Base-by-base conservation (phyloP, 176 grass and related monocot species). In the Carex cristatella region DNA sequence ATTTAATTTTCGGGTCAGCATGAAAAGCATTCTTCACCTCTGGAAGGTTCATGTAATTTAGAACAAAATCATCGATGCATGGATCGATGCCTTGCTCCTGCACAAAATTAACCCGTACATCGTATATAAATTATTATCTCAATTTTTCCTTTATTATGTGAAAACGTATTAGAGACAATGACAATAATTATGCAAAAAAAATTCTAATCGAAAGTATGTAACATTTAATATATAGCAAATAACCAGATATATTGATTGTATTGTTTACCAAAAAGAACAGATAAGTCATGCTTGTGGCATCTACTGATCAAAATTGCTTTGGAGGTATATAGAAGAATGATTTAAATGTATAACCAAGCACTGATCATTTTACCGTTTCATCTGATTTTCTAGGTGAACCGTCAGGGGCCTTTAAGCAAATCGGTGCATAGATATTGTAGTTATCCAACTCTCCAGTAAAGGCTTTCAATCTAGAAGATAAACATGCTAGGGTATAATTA, bases 21-120 rank as follows among this genome's bases (percentile, higher is more conserved):
- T 88, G 86, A 62, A 88, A 57, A 27, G 86, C 86, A 14, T 59
- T 77, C 79, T 83, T 81, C 51, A 83, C 86, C 18, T 28, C 79
- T 31, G 12, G 53, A 84, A 12, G 23, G 67, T 88, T 88, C 7
- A 88, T 40, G 65, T 88, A 88, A 53, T 71, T 1, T 18, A 19
- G 4, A 64, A 83, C 59, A 56, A 63, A 88, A 37, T 10, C 8
- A 86, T 83, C 79, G 15, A 67, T 56, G n/a, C 80, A 58, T 54
- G 84, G 84, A 86, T 86, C 84, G 0, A 55, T 51, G 49, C 84
- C 84, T 7, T n/a, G 53, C 62, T 79, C 53, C 84, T 86, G 69
- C 56, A 55, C 32, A 85, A 85, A 85, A 51, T 51, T 51, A 51
- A 73, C 37, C 66, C 33, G 44, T 16, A 5, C 44, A 85, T 40